Conservation (phyloP, 2,329 filamentous ascomycete genomes). For the Rhinocladiella similis region DNA sequence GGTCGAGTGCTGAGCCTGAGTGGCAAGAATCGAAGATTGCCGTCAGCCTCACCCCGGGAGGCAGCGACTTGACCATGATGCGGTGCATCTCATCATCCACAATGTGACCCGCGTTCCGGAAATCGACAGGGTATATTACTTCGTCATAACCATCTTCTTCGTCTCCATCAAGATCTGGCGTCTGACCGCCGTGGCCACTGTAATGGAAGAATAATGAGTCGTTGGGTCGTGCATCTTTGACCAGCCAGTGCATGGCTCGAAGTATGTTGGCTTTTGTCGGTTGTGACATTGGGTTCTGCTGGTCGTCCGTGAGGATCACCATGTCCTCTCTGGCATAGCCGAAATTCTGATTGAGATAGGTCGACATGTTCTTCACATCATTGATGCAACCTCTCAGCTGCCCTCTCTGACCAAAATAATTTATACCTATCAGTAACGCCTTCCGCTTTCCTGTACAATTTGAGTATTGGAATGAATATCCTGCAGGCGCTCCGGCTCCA, state of each 20-base stretch:
- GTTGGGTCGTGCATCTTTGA: conserved; percentile 88
- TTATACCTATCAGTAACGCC: conserved; percentile 89
- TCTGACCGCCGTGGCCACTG: conserved; percentile 73
- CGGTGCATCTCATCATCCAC: conserved; percentile 77
- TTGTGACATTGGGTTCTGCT: conserved; percentile 96
- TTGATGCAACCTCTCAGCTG: conserved; percentile 94
- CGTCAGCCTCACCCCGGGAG: conserved; percentile 75
- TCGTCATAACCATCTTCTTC: conserved; percentile 78
- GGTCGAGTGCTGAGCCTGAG: conserved; percentile 65
- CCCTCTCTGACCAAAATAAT: conserved; percentile 91
- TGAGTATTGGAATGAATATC: conserved; percentile 87
- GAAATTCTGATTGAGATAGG: conserved; percentile 83
- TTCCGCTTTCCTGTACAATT: conserved; percentile 86
- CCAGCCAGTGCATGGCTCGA: conserved; percentile 95
- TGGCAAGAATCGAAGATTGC: conserved; percentile 71
- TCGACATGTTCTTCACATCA: conserved; percentile 95
- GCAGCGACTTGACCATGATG: conserved; percentile 73
- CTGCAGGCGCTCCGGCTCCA: conserved; percentile 74
- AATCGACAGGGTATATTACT: conserved; percentile 77
- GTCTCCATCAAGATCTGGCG: conserved; percentile 70
- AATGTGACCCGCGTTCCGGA: conserved; percentile 68
- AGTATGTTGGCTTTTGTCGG: conserved; percentile 95
- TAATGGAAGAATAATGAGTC: conserved; percentile 98
- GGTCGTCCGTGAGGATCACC: conserved; percentile 94
- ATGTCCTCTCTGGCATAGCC: conserved; percentile 94